These are phyloP conservation scores for Dicorynia guianensis DNA, from an alignment of 306 rosid genomes.

Conservation along the genomic window DNA sequence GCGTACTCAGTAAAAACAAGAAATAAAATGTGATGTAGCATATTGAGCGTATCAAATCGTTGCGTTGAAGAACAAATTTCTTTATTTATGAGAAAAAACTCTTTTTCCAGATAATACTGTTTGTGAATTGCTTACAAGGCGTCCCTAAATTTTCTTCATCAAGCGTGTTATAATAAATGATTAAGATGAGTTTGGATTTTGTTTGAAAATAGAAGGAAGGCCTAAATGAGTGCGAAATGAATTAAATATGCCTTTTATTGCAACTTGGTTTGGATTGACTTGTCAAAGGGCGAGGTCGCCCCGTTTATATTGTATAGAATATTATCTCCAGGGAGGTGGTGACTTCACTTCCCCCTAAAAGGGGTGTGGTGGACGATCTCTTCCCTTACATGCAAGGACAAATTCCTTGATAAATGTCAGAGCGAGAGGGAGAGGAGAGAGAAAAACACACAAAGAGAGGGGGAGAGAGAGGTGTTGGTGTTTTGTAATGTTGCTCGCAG, in stretches of 20 bases:
- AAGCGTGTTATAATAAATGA: slow-evolving; percentile 3
- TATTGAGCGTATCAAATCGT: no score
- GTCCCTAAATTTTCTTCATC: not conserved
- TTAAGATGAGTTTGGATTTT: slow-evolving; percentile 41
- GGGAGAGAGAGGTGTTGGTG: slow-evolving; percentile 28
- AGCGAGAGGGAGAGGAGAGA: slow-evolving; percentile 43
- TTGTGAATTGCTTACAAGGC: no score
- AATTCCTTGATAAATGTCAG: slow-evolving; percentile 61
- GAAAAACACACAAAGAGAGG: no score
- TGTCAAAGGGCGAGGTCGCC: slow-evolving; percentile 38
- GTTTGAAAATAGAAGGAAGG: slow-evolving; percentile 30
- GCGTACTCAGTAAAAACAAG: no score
- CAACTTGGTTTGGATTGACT: slow-evolving; percentile 51
- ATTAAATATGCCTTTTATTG: slow-evolving; percentile 34
- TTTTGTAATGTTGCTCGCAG: slow-evolving; percentile 52
- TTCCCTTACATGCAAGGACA: slow-evolving; percentile 58
- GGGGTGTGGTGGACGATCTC: slow-evolving; percentile 63
- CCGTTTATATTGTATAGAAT: slow-evolving; percentile 25
- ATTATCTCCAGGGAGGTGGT: slow-evolving; percentile 49
- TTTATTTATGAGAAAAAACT: no score
- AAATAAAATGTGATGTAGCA: no score
- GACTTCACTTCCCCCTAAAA: slow-evolving; percentile 70
- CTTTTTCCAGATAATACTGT: no score
- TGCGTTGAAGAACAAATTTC: no score
- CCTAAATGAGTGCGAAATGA: slow-evolving; percentile 16